A percentile compares a stretch with the other conserved stretches of the same genome.
Evolutionary conservation across 2,329 filamentous ascomycete genomes (phyloP).

Genomic region (Trichoderma citrinoviride): DNA sequence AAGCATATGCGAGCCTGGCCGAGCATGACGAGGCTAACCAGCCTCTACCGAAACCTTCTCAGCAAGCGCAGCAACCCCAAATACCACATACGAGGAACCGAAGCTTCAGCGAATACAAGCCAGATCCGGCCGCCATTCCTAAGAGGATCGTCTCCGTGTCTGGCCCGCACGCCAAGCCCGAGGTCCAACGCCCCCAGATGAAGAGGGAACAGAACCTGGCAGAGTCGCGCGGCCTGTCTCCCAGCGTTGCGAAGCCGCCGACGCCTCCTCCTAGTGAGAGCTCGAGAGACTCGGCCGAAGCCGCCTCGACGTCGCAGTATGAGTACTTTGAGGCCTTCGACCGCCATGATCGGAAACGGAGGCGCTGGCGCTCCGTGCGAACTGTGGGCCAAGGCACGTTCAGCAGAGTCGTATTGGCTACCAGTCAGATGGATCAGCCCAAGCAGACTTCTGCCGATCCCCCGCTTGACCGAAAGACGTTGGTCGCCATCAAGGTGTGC

Average conservation of each 20-base stretch:
- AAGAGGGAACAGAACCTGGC: conserved; percentile 80
- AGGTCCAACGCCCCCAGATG: conserved; percentile 44
- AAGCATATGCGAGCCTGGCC: conserved; percentile 46
- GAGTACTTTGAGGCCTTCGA: conserved; percentile 71
- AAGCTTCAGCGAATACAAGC: conserved; percentile 84
- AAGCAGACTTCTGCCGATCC: conserved; percentile 26
- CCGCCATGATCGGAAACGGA: conserved; percentile 65
- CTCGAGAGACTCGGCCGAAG: conserved; percentile 46
- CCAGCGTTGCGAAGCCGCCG: conserved; percentile 60
- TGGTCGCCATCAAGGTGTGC: conserved; percentile 94
- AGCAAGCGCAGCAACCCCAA: conserved; percentile 28
- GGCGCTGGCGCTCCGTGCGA: conserved; percentile 76
- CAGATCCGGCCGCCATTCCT: conserved; percentile 62
- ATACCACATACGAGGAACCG: conserved; percentile 64
- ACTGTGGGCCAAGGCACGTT: conserved; percentile 91
- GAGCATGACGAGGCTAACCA: conserved; percentile 36
- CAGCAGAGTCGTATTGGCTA: conserved; percentile 88
- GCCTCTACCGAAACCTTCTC: conserved; percentile 19
- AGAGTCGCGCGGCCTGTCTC: conserved; percentile 69
- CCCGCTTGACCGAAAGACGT: conserved; percentile 62
- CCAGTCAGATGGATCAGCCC: conserved; percentile 58
- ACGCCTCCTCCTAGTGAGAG: conserved; percentile 82
- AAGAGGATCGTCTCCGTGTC: conserved; percentile 74
- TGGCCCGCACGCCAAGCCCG: conserved; percentile 51
- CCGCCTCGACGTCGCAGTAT: conserved; percentile 32